Base-by-base conservation (phyloP, 306 rosid species). In the Cicer cuneatum region DNA sequence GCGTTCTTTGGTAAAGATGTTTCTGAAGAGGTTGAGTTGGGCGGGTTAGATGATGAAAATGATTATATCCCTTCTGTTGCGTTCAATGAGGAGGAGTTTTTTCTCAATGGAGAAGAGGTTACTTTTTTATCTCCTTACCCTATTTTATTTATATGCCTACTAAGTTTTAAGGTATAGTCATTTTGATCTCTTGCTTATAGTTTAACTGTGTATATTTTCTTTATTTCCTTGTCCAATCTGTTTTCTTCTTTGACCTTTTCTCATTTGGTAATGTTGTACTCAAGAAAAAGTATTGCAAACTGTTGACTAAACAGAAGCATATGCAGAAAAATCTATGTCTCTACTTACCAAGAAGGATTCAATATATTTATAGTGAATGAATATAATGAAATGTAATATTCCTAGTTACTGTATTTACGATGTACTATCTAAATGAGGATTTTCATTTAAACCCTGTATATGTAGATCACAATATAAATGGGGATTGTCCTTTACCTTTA, bases 1-100 rank as follows among this genome's bases (percentile, higher is more conserved):
- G 98, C 90, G 21, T 95, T 95, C 78, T 95, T 95, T 57, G 98
- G 99, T 13, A 87, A 90, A 82, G 89, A 88, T 83, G 87, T 70
- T 33, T 80, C 84, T 41, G 90, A 83, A 78, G 99, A 90, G 82
- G 86, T 90, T 69, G 99, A 95, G 84, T 82, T 95, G 76, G 98
- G 99, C 7, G 98, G 97, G 5, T 86, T 95, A 71, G 98, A 86
- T 15, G 97, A 86, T 5, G 89, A 75, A 51, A 89, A 78, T 41
- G 86, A 49, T 74, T 74, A 21, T 16, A 13, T 69, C 60, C 87
- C 86, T 82, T 77, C 86, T 21, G 83, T 39, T 75, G 95, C 64
- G 66, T 66, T 76, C 47, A 93, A 81, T 2, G 97, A 92, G 82
- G 84, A 75, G 4, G 98, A 92, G 77, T 86, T 88, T 68, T 83